phyloP scores from a whole-genome alignment of 2,329 filamentous ascomycete genomes.

The Talaromyces islandicus region DNA sequence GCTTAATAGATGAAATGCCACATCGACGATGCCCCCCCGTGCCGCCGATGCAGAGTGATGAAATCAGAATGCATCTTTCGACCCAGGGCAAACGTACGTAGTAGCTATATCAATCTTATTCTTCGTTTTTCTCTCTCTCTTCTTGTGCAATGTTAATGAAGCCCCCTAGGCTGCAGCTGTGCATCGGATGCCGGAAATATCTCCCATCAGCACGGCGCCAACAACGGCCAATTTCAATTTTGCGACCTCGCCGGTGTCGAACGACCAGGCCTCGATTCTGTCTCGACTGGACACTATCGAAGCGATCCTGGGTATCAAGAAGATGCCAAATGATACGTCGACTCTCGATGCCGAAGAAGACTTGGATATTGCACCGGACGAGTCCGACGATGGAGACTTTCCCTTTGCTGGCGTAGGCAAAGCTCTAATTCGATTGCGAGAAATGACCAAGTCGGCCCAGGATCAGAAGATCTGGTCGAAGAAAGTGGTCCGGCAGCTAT shows the following conservation, averaged over 20 bases:
- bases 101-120: not conserved
- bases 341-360: conserved; percentile 2
- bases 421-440: conserved; percentile 17
- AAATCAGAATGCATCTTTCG: conserved; percentile 21
- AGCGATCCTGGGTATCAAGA: conserved; percentile 17
- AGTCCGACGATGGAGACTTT: conserved; percentile 12
- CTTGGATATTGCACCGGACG: conserved; percentile 7
- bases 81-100: conserved; percentile 24
- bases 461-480: conserved; percentile 19
- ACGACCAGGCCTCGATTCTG: conserved; percentile 14
- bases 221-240: not conserved
- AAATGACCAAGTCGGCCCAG: conserved; percentile 17
- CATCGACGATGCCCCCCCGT: conserved; percentile 21
- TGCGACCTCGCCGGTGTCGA: conserved; percentile 9
- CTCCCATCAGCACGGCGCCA: not conserved
- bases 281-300: conserved; percentile 22
- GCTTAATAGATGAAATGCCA: conserved; percentile 25
- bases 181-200: conserved; percentile 14
- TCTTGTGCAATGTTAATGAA: not conserved
- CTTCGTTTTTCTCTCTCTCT: not conserved
- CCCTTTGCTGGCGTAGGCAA: conserved; percentile 16
- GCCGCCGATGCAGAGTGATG: conserved; percentile 22
- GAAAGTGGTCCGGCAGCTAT: conserved; percentile 18
- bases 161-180: conserved; percentile 21
- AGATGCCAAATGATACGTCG: conserved; percentile 2